Evolutionary conservation across 202 grass and related monocot genomes (phyloP), one percentile per base, ranked within the genome.

Genomic region (Saccharum hybrid): DNA sequence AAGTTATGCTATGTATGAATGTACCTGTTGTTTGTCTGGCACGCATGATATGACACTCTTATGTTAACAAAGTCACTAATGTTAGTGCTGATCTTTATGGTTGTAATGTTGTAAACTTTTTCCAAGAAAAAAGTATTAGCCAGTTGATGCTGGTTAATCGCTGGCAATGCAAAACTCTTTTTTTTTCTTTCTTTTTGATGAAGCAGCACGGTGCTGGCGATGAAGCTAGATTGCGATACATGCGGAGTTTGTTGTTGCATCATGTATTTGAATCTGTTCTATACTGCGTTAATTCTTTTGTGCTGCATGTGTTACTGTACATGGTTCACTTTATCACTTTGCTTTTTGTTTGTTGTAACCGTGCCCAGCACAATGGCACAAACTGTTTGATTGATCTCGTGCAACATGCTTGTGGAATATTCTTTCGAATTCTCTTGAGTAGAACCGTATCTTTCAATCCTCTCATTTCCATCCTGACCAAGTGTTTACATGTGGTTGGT

Each of bases 1-100:
- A 93, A 88, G 62, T 90, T 90, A 83, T 88, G 86, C 26, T 81
- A 85, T 76, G 80, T 90, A 82, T 88, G 71, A 46, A 86, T 81
- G 75, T 85, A 75, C 83, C 68, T 83, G 75, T 77, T 83, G 75
- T 77, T 77, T 86, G 74, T 64, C 66, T 81, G 75, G 65, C 75
- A 81, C 37, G 48, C 76, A 80, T 77, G 80, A 86, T 83, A 75
- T 81, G 63, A 49, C 71, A 71, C 54, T 71, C 38, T 40, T 52
- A 81, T 76, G 70, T 81, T 84, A 81, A 87, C 88, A 87, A 63
- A 81, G 74, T 64, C 76, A 81, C 84, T 81, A 66, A 84, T 83
- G 65, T 65, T 84, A 87, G 65, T 72, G 56, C 88, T 87, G 71
- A 87, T 90, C 84, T 72, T 80, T 5, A 40, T 80, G 75, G 28